phyloP scores from a whole-genome alignment of 73 alveolate species.

The Strombidium stylifer region DNA sequence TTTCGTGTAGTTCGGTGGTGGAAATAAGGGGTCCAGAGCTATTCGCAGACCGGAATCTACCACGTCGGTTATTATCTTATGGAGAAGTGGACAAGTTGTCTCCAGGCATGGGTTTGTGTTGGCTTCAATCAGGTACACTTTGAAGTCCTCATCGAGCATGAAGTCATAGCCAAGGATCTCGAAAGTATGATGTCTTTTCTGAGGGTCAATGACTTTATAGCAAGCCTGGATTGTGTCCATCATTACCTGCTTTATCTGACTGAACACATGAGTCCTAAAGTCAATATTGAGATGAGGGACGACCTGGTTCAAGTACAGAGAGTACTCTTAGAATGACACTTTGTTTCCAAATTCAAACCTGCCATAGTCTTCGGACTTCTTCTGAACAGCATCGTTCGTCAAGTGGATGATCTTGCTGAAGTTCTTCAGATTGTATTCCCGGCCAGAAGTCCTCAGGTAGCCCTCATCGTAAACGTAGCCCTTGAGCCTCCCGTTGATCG shows the following conservation, averaged over 20 bases:
- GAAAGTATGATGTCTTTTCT: constrained; percentile 58
- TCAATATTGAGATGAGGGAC: constrained; percentile 54
- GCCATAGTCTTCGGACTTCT: constrained; percentile 71
- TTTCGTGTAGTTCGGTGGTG: constrained; percentile 34
- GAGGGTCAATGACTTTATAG: constrained; percentile 59
- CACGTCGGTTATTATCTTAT: constrained; percentile 58
- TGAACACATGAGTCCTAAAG: constrained; percentile 60
- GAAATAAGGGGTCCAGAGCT: constrained; percentile 61
- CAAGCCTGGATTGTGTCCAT: constrained; percentile 61
- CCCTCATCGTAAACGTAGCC: constrained; percentile 72
- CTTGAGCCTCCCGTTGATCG: constrained; percentile 66
- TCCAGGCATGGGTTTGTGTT: constrained; percentile 71
- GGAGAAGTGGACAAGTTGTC: constrained; percentile 56
- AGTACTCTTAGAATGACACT: constrained; percentile 73
- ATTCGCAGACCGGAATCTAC: constrained; percentile 64
- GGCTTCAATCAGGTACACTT: constrained; percentile 60
- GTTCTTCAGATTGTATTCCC: constrained; percentile 57
- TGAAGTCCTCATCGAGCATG: constrained; percentile 63
- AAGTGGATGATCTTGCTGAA: constrained; percentile 70
- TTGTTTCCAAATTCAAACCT: constrained; percentile 80
- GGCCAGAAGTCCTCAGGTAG: constrained; percentile 64
- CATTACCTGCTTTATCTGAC: constrained; percentile 62
- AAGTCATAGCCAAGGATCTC: constrained; percentile 77
- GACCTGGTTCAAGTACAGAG: constrained; percentile 56
- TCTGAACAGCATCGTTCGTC: constrained; percentile 83